phyloP scores from a whole-genome alignment of 257 asterid genomes.

The Solanum sejunctum region DNA sequence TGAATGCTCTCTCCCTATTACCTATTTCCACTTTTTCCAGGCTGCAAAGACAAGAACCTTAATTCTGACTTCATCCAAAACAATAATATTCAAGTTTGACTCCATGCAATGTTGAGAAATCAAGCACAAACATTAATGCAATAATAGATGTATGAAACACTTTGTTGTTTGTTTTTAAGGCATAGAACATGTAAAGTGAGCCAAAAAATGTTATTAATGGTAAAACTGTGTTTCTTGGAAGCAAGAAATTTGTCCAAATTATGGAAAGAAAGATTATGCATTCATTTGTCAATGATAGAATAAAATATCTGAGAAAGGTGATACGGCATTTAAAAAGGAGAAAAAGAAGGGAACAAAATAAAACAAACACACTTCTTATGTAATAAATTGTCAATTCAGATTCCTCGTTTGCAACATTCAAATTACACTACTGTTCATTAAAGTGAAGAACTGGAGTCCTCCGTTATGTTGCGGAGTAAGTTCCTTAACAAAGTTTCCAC shows the following conservation, averaged over 20 bases:
- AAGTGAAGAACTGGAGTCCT: neutral
- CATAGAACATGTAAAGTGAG: neutral
- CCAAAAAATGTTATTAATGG: neutral
- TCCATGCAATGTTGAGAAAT: neutral
- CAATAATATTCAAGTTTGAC: neutral
- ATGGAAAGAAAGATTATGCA: neutral
- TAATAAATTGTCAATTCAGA: neutral
- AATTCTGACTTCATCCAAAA: neutral
- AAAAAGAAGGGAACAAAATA: neutral
- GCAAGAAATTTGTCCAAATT: neutral
- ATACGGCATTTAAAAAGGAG: neutral
- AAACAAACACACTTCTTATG: neutral
- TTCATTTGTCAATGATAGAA: neutral
- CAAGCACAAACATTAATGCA: neutral
- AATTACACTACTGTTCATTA: neutral
- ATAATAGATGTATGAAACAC: neutral
- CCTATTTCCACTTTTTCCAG: neutral
- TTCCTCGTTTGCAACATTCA: neutral
- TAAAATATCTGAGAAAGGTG: neutral
- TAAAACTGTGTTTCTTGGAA: neutral
- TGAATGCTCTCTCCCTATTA: neutral
- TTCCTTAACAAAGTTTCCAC: neutral
- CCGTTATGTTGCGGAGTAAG: neutral
- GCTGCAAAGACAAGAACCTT: neutral
- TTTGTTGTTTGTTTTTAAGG: neutral